Evolutionary conservation across 768 basidiomycete species (phyloP), one percentile per base, ranked within the genome.

Genomic region (Mycena indigotica): DNA sequence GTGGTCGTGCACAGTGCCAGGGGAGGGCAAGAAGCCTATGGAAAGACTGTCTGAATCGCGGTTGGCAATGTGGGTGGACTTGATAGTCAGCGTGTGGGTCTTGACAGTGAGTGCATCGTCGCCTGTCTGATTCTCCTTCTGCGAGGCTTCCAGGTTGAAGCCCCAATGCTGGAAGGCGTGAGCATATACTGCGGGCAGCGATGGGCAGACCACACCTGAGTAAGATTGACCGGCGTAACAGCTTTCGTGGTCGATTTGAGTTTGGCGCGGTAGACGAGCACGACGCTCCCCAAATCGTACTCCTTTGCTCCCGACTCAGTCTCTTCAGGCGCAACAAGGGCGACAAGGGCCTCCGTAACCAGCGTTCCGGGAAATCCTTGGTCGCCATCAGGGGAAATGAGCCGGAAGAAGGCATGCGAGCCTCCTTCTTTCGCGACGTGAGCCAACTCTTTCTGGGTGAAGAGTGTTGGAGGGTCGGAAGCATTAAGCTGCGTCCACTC

Each of bases 151-250:
- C 12, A 91, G 80, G 66, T 91, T 91, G 75, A 90, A 91, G 26
- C 89, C 89, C 88, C 88, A 91, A 69, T 91, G 89, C 87, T 91
- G 56, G n/a, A n/a, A n/a, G n/a, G n/a, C n/a, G n/a, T n/a, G n/a
- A n/a, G n/a, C n/a, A n/a, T n/a, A n/a, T n/a, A n/a, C n/a, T n/a
- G n/a, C n/a, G n/a, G n/a, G n/a, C n/a, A n/a, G n/a, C n/a, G n/a
- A n/a, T n/a, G n/a, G n/a, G n/a, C 29, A 5, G 2, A 19, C 23
- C 53, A 8, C 63, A 88, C 88, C 80, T 90, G 88, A 5, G 89
- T 89, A 15, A 91, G 70, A 66, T 92, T 92, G 50, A 91, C 75
- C 0, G 89, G 88, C 3, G 88, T 90, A 4, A 91, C 85, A 24
- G 63, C 65, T 58, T 76, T 77, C 70, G 26, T 72, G 72, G 10